A percentile compares a stretch with the other conserved stretches of the same genome.
phyloP scores from a whole-genome alignment of 176 grass and related monocot genomes.

The Aechmea fasciata region DNA sequence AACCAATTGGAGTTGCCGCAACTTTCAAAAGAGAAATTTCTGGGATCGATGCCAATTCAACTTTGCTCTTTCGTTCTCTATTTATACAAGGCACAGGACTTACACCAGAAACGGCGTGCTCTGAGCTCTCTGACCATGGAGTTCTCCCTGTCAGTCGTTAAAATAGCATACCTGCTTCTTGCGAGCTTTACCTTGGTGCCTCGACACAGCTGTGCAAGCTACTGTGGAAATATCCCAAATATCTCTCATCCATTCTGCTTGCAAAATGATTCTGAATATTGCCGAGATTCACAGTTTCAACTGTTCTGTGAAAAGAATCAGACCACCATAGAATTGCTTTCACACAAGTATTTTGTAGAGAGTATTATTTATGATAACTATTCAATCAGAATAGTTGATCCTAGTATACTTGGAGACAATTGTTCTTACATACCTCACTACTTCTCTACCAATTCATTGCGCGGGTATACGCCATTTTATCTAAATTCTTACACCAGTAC shows the following conservation, averaged over 20 bases:
- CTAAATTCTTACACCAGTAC: not conserved
- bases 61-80: not conserved
- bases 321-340: not conserved
- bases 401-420: not conserved
- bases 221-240: slow-evolving; percentile 6
- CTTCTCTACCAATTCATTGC: not conserved
- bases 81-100: not conserved
- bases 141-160: not conserved
- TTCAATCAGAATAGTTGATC: slow-evolving; percentile 8
- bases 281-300: not conserved
- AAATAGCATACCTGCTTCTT: not conserved
- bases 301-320: slow-evolving; percentile 10
- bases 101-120: not conserved
- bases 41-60: not conserved
- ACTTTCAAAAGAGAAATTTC: not conserved
- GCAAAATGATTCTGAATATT: not conserved
- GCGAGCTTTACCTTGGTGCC: not conserved
- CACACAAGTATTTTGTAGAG: not conserved
- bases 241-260: slow-evolving; percentile 9
- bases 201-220: not conserved
- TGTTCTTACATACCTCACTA: not conserved
- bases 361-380: not conserved
- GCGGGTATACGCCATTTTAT: not conserved
- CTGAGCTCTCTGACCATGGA: not conserved
- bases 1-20: not conserved